These are phyloP conservation scores for Tetraselmis chui DNA, from an alignment of 139 green algal genomes.

Conservation along the genomic window DNA sequence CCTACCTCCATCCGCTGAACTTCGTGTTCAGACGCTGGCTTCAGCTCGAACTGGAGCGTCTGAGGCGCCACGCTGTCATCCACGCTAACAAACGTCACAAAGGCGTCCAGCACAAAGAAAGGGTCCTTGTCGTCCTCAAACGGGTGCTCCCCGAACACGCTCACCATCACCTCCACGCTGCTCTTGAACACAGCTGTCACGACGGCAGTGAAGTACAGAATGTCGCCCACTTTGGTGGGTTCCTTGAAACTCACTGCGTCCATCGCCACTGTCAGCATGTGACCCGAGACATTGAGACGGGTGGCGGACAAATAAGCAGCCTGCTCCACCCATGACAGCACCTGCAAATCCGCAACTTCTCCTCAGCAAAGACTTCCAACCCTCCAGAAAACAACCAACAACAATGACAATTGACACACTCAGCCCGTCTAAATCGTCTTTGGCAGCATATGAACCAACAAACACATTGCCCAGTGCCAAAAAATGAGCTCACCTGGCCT, in stretches of 20 bases:
- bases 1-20: conserved; percentile 21
- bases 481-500: conserved; percentile 53
- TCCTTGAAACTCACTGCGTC: conserved; percentile 59
- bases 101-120: conserved; percentile 69
- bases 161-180: conserved; percentile 68
- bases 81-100: conserved; percentile 63
- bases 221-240: conserved; percentile 65
- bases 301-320: conserved; percentile 67
- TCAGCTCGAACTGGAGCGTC: conserved; percentile 40
- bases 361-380: too few species aligned
- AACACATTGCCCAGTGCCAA: too few species aligned
- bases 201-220: conserved; percentile 69
- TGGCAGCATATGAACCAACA: too few species aligned
- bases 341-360: too few species aligned
- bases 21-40: conserved; percentile 16
- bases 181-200: conserved; percentile 64
- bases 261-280: conserved; percentile 66
- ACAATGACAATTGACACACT: too few species aligned
- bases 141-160: conserved; percentile 63
- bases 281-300: conserved; percentile 43
- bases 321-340: conserved; percentile 73
- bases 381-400: too few species aligned
- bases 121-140: conserved; percentile 22
- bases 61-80: conserved; percentile 15
- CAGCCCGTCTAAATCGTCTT: too few species aligned